These are phyloP conservation scores for Capronia americana DNA, from an alignment of 2,329 filamentous ascomycete genomes.

Conservation along the genomic window DNA sequence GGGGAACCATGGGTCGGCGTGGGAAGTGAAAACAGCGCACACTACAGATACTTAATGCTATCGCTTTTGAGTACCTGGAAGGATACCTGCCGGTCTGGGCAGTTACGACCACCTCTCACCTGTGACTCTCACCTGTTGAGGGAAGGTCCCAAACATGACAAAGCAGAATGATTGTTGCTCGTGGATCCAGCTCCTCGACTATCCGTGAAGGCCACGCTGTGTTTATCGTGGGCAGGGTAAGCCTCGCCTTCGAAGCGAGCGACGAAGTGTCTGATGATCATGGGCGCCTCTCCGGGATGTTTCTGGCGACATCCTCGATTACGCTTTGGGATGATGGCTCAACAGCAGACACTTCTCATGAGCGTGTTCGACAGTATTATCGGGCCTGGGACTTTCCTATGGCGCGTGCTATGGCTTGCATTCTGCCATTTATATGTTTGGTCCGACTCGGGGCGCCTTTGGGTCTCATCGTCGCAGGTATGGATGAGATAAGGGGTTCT, in stretches of 20 bases:
- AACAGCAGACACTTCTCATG: slow-evolving; percentile 36
- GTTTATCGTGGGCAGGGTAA: not conserved
- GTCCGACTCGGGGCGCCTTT: slow-evolving; percentile 57
- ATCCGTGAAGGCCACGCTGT: slow-evolving; percentile 1
- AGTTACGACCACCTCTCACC: not conserved
- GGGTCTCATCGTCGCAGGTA: slow-evolving; percentile 57
- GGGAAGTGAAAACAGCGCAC: no score
- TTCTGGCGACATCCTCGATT: slow-evolving; percentile 12
- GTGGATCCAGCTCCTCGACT: not conserved
- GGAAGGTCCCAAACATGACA: not conserved
- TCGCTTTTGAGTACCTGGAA: no score
- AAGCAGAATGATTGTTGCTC: not conserved
- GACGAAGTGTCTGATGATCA: slow-evolving; percentile 5
- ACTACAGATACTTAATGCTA: no score
- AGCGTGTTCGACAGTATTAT: slow-evolving; percentile 39
- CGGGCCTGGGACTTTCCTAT: slow-evolving; percentile 57
- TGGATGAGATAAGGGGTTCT: not conserved
- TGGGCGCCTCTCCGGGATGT: slow-evolving; percentile 2
- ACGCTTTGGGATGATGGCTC: slow-evolving; percentile 39
- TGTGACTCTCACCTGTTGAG: not conserved
- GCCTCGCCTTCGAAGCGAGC: not conserved
- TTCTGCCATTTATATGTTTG: slow-evolving; percentile 48
- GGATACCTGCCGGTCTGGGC: no score
- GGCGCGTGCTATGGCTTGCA: slow-evolving; percentile 60
- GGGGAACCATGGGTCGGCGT: no score